Percentiles rank a stretch among this genome's conserved stretches.
Conservation (phyloP, 1,139 yeast species). For the Ashbya aceris region DNA sequence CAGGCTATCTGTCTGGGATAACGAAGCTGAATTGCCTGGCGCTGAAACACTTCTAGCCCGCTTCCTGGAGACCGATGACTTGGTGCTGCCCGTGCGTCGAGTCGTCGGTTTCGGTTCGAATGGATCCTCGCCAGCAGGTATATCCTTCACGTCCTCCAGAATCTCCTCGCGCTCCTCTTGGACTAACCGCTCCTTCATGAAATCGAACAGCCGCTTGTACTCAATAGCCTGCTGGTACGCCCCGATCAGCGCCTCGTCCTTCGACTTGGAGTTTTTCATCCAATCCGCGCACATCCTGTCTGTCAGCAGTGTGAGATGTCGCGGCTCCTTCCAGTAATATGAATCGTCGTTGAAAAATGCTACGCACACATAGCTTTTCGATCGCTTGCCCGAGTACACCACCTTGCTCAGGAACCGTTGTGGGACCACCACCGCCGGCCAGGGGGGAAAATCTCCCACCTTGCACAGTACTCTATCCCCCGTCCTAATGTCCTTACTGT, state of each 20-base stretch:
- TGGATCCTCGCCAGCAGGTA: constrained; percentile 26
- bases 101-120: constrained; percentile 11
- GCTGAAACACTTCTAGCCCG: not conserved
- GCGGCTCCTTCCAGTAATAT: constrained; percentile 30
- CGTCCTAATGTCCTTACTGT: constrained; percentile 19
- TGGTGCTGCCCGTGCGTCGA: constrained; percentile 5
- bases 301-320: constrained; percentile 19
- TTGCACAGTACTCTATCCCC: constrained; percentile 32
- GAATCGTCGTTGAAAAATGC: constrained; percentile 31
- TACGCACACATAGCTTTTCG: constrained; percentile 26
- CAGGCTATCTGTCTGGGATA: too few relatives aligned
- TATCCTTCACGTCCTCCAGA: constrained; percentile 13
- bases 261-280: constrained; percentile 11
- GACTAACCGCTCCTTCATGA: constrained; percentile 19
- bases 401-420: constrained; percentile 26
- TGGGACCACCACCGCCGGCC: constrained; percentile 34
- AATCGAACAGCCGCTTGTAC: constrained; percentile 19
- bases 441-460: constrained; percentile 30
- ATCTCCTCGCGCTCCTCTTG: constrained; percentile 22
- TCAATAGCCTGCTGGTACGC: constrained; percentile 26
- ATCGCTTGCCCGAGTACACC: constrained; percentile 22
- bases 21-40: not conserved
- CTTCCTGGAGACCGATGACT: constrained; percentile 1
- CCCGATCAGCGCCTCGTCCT: constrained; percentile 17
- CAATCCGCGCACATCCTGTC: constrained; percentile 13